Evolutionary conservation across 305 asterid genomes (phyloP), one percentile per base, ranked within the genome.

Genomic region (Vinca major): DNA sequence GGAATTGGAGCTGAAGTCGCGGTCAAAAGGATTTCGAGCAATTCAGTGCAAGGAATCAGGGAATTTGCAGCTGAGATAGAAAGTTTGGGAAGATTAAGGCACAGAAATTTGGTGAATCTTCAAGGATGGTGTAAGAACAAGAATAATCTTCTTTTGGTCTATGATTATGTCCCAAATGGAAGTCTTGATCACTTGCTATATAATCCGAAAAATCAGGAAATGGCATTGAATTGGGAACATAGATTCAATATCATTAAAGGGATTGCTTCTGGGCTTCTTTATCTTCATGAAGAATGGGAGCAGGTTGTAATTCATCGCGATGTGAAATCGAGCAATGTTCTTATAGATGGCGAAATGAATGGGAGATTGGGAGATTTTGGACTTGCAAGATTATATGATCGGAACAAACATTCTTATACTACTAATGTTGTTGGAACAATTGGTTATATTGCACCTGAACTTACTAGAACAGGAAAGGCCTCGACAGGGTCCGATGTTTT

Each of bases 281-380:
- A 90, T 77, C 62, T 88, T 8, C 96, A 90, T 16, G 96, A 90
- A 67, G 96, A 88, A 62, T 90, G 96, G 95, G 96, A 86, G 63
- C 75, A 83, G 66, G 89, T 86, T 0, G 95, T 90, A 73, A 82
- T 90, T 36, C 96, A 88, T 63, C 85, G 95, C 0, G 96, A 89
- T 47, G 80, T 89, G 33, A 89, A 89, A 65, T 83, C 92, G 2
- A 85, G 95, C 79, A 90, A 90, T 39, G 86, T 90, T 5, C 71
- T 90, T 41, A 77, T 90, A 68, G 96, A 90, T 17, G 48, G 73
- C 0, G 86, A 83, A 7, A 80, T 90, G 91, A 90, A 83, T 33
- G 82, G 88, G 1, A 75, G 71, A n/a, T 63, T 90, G 16, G 96
- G 95, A 4, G 96, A 90, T 71, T 90, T 90, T 48, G 96, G 96